Conservation (phyloP, 2,329 filamentous ascomycete species). For the Gliomastix tumulicola region DNA sequence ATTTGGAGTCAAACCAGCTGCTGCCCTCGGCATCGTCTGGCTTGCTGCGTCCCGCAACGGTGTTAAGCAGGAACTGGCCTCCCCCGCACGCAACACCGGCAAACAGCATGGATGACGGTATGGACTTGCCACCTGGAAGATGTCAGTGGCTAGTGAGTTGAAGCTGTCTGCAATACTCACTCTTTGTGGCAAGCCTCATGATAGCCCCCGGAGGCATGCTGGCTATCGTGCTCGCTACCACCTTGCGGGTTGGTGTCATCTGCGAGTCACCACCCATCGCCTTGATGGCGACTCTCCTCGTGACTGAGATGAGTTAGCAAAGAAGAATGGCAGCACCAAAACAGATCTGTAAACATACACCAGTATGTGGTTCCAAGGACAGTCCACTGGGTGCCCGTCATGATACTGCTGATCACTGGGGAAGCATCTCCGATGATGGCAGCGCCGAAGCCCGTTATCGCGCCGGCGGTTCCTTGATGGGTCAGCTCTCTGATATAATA, state of each 20-base stretch:
- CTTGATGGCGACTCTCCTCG: conserved; percentile 37
- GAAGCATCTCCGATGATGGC: conserved; percentile 65
- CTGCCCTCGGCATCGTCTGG: conserved; percentile 32
- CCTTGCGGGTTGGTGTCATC: conserved; percentile 50
- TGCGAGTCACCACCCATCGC: conserved; percentile 43
- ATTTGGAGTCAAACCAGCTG: conserved; percentile 50
- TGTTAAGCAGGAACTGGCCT: conserved; percentile 29
- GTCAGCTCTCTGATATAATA: conserved; percentile 10
- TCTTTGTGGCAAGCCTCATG: neutral
- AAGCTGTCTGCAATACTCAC: conserved; percentile 1
- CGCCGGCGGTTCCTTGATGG: conserved; percentile 47
- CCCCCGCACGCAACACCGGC: conserved; percentile 35
- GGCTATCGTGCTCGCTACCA: conserved; percentile 62
- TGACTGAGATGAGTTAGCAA: conserved; percentile 27
- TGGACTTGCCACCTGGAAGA: neutral
- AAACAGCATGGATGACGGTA: conserved; percentile 26
- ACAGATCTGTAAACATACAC: conserved; percentile 39
- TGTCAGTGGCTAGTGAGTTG: no score
- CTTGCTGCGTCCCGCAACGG: conserved; percentile 13
- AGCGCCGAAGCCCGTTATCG: conserved; percentile 58
- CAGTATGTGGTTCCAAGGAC: conserved; percentile 70
- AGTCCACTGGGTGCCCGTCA: conserved; percentile 76
- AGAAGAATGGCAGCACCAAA: neutral
- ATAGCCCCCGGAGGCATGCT: conserved; percentile 34
- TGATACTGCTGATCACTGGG: conserved; percentile 63